Evolutionary conservation across 495 filamentous ascomycete species (phyloP).

Genomic region (Talaromyces trachyspermus): DNA sequence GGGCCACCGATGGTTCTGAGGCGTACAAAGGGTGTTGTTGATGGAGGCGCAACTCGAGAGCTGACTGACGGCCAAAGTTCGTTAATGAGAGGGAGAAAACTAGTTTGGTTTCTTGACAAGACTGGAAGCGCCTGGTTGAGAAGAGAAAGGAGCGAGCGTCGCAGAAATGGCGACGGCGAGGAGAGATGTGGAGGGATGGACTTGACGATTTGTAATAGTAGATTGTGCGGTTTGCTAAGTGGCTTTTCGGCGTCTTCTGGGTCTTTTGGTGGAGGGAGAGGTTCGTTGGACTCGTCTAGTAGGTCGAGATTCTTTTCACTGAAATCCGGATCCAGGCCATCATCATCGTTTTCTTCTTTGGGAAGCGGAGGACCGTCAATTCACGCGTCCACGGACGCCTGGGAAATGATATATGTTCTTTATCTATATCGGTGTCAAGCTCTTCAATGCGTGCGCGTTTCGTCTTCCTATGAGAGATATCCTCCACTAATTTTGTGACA

Average conservation of each 20-base stretch:
- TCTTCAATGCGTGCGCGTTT: slow-evolving; percentile 25
- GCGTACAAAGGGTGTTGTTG: too few relatives aligned
- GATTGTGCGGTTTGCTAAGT: slow-evolving; percentile 47
- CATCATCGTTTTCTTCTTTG: slow-evolving; percentile 20
- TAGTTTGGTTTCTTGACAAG: slow-evolving; percentile 65
- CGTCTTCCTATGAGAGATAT: slow-evolving; percentile 28
- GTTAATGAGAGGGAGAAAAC: slow-evolving; percentile 82
- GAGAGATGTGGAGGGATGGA: slow-evolving; percentile 81
- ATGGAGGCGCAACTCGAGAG: slow-evolving; percentile 46
- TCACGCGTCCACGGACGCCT: slow-evolving; percentile 29
- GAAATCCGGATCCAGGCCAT: slow-evolving; percentile 24
- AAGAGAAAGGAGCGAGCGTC: slow-evolving; percentile 67
- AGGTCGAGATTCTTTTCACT: slow-evolving; percentile 14
- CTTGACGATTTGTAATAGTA: slow-evolving; percentile 60
- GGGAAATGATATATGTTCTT: slow-evolving; percentile 26
- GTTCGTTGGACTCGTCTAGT: slow-evolving; percentile 26
- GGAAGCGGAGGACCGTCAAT: slow-evolving; percentile 23
- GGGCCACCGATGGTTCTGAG: too few relatives aligned
- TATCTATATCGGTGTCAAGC: slow-evolving; percentile 24
- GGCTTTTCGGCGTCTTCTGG: slow-evolving; percentile 47
- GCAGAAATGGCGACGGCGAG: slow-evolving; percentile 68
- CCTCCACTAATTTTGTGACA: slow-evolving; percentile 30
- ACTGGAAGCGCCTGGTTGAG: slow-evolving; percentile 59
- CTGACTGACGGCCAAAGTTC: slow-evolving; percentile 79
- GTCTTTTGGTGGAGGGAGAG: slow-evolving; percentile 35